A percentile compares a stretch with the other conserved stretches of the same genome.
phyloP scores from a whole-genome alignment of 768 basidiomycete species.

The Boletus subcaerulescens region DNA sequence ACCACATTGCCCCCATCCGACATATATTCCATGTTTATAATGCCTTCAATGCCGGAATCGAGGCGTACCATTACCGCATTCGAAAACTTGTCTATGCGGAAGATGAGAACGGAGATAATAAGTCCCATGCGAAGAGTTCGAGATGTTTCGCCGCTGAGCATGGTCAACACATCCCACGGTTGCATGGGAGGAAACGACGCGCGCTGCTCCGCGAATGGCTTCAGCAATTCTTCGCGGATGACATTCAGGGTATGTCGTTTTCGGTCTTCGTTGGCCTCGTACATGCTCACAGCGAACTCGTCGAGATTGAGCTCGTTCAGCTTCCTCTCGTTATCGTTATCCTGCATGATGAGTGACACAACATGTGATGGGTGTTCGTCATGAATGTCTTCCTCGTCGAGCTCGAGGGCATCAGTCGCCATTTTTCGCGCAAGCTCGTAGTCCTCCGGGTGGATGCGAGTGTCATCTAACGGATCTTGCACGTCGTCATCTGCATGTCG shows the following conservation, averaged over 20 bases:
- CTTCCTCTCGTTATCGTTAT: constrained; percentile 74
- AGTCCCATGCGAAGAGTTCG: constrained; percentile 74
- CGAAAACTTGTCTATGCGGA: constrained; percentile 44
- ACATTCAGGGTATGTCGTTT: constrained; percentile 89
- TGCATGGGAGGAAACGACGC: constrained; percentile 57
- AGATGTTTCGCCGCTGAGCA: constrained; percentile 91
- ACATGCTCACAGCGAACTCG: constrained; percentile 92
- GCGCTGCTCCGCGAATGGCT: constrained; percentile 78
- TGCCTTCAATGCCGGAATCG: constrained; percentile 92
- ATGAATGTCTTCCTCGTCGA: constrained; percentile 96
- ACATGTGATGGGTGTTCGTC: constrained; percentile 90
- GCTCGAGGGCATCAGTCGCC: constrained; percentile 94
- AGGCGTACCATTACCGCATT: constrained; percentile 64
- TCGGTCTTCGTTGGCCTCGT: constrained; percentile 74
- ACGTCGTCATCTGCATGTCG: constrained; percentile 61
- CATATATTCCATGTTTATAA: constrained; percentile 61
- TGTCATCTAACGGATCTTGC: constrained; percentile 89
- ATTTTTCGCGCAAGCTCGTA: constrained; percentile 98
- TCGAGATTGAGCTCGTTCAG: constrained; percentile 90
- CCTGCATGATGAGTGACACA: constrained; percentile 82
- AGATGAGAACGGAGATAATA: constrained; percentile 73
- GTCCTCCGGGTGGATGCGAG: constrained; percentile 95
- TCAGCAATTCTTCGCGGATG: constrained; percentile 81
- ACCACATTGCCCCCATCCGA: constrained; percentile 43
- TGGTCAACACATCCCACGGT: constrained; percentile 83